Evolutionary conservation across 768 basidiomycete species (phyloP).

Genomic region (Flagelloscypha sp.): DNA sequence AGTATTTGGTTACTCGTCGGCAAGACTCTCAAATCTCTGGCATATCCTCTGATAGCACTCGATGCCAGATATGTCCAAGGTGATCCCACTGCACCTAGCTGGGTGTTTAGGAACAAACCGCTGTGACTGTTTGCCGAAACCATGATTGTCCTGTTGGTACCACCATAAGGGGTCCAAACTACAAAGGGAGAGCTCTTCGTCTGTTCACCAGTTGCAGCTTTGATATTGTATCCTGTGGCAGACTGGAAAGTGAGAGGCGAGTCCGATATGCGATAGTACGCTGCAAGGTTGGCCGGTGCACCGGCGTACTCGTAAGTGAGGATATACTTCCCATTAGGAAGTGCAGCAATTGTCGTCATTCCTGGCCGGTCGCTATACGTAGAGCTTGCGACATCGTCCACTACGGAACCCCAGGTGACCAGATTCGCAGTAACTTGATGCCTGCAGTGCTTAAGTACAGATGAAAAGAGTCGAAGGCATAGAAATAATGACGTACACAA

Average conservation of each 20-base stretch:
- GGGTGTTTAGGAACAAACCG: constrained; percentile 12
- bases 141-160: constrained; percentile 12
- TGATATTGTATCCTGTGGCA: constrained; percentile 6
- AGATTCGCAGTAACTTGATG: constrained; percentile 12
- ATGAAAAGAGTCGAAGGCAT: too few species aligned
- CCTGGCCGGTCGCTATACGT: constrained; percentile 14
- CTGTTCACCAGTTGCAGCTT: constrained; percentile 9
- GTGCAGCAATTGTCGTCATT: constrained; percentile 12
- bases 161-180: constrained; percentile 13
- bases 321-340: constrained; percentile 14
- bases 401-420: constrained; percentile 11
- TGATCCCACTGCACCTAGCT: constrained; percentile 8
- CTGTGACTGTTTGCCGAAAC: constrained; percentile 13
- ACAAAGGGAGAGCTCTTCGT: constrained; percentile 12
- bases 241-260: constrained; percentile 12
- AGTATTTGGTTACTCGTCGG: constrained; percentile 8
- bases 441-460: too few species aligned
- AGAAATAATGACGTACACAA: constrained; percentile 3
- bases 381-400: constrained; percentile 11
- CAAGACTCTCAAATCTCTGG: constrained; percentile 10
- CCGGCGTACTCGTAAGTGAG: constrained; percentile 14
- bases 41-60: constrained; percentile 11
- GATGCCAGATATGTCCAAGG: constrained; percentile 13
- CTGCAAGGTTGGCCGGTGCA: constrained; percentile 7
- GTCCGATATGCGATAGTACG: constrained; percentile 11